These are phyloP conservation scores for Hyphopichia pseudoburtonii DNA, from an alignment of 1,139 yeast species.

Conservation along the genomic window DNA sequence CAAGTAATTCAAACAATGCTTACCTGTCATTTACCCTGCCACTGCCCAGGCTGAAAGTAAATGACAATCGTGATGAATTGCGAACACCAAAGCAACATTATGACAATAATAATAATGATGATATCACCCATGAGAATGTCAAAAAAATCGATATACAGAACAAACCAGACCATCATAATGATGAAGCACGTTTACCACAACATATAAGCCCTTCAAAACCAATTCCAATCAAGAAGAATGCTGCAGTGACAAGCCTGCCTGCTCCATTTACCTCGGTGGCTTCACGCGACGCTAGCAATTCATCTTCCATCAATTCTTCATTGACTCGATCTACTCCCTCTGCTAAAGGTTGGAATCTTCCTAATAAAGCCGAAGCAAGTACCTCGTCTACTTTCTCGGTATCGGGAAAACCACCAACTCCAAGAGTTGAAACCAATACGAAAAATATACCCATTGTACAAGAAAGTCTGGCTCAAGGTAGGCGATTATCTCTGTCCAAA, in stretches of 20 bases:
- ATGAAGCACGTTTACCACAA: background rate
- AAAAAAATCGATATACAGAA: background rate
- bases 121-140: background rate
- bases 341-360: slow-evolving; percentile 46
- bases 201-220: slow-evolving; percentile 14
- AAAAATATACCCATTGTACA: slow-evolving; percentile 25
- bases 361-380: slow-evolving; percentile 32
- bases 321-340: slow-evolving; percentile 26
- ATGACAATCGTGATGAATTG: background rate
- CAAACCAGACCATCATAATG: background rate
- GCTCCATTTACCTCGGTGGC: no score
- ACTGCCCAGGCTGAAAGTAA: background rate
- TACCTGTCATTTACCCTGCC: background rate
- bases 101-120: background rate
- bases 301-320: no score
- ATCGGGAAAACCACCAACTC: slow-evolving; percentile 5
- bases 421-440: slow-evolving; percentile 14
- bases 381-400: slow-evolving; percentile 15
- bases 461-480: slow-evolving; percentile 11
- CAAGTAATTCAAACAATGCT: background rate
- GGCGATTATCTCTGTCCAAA: slow-evolving; percentile 27
- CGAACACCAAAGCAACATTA: no score
- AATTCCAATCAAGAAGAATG: slow-evolving; percentile 32
- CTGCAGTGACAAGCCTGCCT: no score
- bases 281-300: no score